Evolutionary conservation across 495 filamentous ascomycete species (phyloP).

Genomic region (Cairneyella variabilis): DNA sequence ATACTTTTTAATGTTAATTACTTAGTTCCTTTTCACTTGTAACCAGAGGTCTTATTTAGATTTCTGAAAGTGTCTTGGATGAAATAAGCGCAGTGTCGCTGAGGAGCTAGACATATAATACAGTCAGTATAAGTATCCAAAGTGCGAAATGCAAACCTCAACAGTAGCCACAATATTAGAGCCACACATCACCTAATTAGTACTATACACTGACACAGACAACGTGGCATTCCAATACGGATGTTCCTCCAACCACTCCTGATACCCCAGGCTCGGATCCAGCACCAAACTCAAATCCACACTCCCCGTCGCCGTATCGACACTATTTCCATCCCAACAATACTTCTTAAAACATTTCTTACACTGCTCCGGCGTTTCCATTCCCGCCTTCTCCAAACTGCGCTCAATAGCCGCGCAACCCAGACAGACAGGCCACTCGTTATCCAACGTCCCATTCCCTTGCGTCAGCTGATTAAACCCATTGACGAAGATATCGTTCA

Average conservation of each 20-base stretch:
- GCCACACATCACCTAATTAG: no score
- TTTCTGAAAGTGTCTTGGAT: no score
- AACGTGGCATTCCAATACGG: slow-evolving; percentile 1
- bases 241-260: slow-evolving; percentile 10
- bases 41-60: no score
- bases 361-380: slow-evolving; percentile 11
- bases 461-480: slow-evolving; percentile 11
- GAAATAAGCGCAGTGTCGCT: no score
- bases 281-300: slow-evolving; percentile 4
- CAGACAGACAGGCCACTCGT: slow-evolving; percentile 15
- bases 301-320: background rate
- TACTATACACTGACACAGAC: no score
- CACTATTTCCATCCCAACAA: slow-evolving; percentile 13
- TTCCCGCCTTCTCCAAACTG: slow-evolving; percentile 14
- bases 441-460: slow-evolving; percentile 14
- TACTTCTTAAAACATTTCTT: slow-evolving; percentile 12
- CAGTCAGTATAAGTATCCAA: no score
- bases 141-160: no score
- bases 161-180: no score
- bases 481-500: slow-evolving; percentile 8
- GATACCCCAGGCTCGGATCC: slow-evolving; percentile 7
- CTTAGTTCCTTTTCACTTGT: no score
- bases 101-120: no score
- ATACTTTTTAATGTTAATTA: no score
- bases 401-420: slow-evolving; percentile 18